Evolutionary conservation across 495 filamentous ascomycete species (phyloP).

Genomic region (Recurvomyces mirabilis): DNA sequence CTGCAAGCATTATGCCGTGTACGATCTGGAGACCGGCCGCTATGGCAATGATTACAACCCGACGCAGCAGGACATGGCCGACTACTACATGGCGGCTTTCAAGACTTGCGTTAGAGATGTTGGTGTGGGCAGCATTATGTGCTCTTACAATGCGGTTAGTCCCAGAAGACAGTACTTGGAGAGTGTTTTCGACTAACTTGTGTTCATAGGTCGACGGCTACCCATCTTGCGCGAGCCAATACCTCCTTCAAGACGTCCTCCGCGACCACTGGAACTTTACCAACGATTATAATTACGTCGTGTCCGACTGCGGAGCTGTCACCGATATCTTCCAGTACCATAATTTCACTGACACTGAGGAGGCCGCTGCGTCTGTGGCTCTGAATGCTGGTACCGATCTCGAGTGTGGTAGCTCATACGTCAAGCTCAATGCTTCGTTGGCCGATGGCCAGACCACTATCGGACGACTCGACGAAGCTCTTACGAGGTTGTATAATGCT

Average conservation of each 20-base stretch:
- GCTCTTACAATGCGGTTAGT: constrained; percentile 16
- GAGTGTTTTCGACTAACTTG: too few relatives aligned
- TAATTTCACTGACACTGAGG: constrained; percentile 8
- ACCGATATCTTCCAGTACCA: constrained; percentile 11
- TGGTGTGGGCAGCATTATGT: constrained; percentile 15
- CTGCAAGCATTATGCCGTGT: constrained; percentile 11
- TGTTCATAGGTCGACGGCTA: constrained; percentile 9
- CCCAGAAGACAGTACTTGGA: background rate
- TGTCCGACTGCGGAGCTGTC: constrained; percentile 10
- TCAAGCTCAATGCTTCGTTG: constrained; percentile 39
- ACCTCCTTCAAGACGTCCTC: constrained; percentile 12
- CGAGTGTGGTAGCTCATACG: constrained; percentile 49
- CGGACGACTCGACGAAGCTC: constrained; percentile 22
- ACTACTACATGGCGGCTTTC: constrained; percentile 18
- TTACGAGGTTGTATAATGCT: constrained; percentile 44
- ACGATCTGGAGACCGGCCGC: constrained; percentile 4
- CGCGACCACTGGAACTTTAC: constrained; percentile 13
- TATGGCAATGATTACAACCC: constrained; percentile 14
- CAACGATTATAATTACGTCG: constrained; percentile 19
- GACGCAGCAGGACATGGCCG: constrained; percentile 14
- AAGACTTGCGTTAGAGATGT: constrained; percentile 9
- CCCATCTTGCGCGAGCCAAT: constrained; percentile 14
- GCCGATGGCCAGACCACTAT: constrained; percentile 10
- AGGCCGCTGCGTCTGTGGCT: constrained; percentile 8
- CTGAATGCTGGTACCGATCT: constrained; percentile 44